Evolutionary conservation across 805 yeast genomes (phyloP), one percentile per base, ranked within the genome.

Genomic region (Saturnispora hagleri): DNA sequence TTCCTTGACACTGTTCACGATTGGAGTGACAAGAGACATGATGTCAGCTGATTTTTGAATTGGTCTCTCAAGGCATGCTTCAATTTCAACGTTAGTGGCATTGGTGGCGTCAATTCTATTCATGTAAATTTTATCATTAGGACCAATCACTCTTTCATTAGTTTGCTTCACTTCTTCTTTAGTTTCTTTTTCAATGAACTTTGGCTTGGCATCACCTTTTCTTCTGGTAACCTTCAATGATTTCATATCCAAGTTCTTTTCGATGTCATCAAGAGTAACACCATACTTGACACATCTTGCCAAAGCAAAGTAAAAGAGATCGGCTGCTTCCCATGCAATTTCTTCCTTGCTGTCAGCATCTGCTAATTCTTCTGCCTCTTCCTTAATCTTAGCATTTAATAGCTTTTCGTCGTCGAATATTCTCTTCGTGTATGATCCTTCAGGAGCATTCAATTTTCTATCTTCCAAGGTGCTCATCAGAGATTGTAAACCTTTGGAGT

Each of bases 281-380:
- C 91, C 97, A 60, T 81, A 73, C 67, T 86, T 77, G 48, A 73
- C 72, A 58, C 80, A 75, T 71, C 76, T 74, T 9, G 75, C 69
- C 68, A 79, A 60, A 5, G 77, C 78, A 63, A 79, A 79, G 60
- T 79, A 79, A 27, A 79, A 57, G 66, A 93, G 74, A 67, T 93
- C 99, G 8, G 99, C 99, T 50, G 95, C 91, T 71, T 93, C 99
- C 97, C 97, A 93, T 0, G 98, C 85, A 51, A 89, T 77, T 52
- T 91, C 73, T 2, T 76, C 77, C 60, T 75, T 75, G 5, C 73
- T 62, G 36, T 73, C 74, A 17, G 99, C 98, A 53, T 89, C 97
- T 33, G 89, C 81, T 56, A 93, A 78, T 69, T 93, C 99, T 62
- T 91, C 97, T 43, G 97, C 95, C 69, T 93, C 99, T 71, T 93